These are phyloP conservation scores for Fomitopsis betulina DNA, from an alignment of 1,284 basidiomycete species.

Conservation along the genomic window DNA sequence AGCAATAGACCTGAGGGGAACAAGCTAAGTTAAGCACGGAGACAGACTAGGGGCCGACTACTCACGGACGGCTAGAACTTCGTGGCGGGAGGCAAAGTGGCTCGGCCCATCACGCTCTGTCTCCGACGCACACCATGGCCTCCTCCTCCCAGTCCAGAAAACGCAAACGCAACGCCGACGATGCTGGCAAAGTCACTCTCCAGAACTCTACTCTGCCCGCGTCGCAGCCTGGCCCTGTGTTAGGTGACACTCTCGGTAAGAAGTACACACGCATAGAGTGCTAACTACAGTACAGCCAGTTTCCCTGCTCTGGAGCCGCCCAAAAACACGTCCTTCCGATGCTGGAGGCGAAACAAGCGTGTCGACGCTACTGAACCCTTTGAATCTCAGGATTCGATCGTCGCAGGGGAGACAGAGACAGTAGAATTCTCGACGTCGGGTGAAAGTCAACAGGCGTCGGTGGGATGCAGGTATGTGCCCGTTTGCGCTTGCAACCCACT, in stretches of 20 bases:
- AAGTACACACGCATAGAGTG: neutral
- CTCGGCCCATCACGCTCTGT: neutral
- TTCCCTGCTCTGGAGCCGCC: slow-evolving; percentile 70
- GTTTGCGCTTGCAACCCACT: slow-evolving; percentile 7
- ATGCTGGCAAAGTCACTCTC: slow-evolving; percentile 38
- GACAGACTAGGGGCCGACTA: neutral
- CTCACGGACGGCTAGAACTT: slow-evolving; percentile 1
- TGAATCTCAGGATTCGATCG: slow-evolving; percentile 45
- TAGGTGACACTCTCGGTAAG: slow-evolving; percentile 44
- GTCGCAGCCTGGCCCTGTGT: slow-evolving; percentile 58
- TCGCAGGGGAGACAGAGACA: slow-evolving; percentile 70
- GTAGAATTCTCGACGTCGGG: slow-evolving; percentile 52
- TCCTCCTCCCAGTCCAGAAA: slow-evolving; percentile 35
- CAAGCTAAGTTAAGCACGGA: slow-evolving; percentile 3
- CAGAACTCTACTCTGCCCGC: slow-evolving; percentile 41
- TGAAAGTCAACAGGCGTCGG: slow-evolving; percentile 39
- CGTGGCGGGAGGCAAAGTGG: slow-evolving; percentile 2
- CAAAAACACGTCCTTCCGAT: slow-evolving; percentile 57
- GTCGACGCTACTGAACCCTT: slow-evolving; percentile 33
- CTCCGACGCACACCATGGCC: slow-evolving; percentile 1
- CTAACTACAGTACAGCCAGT: slow-evolving; percentile 45
- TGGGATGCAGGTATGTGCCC: slow-evolving; percentile 56
- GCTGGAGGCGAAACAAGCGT: slow-evolving; percentile 44
- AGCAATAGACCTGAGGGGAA: slow-evolving; percentile 2
- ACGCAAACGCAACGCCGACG: slow-evolving; percentile 50